Evolutionary conservation across 163 green algal genomes (phyloP).

Genomic region (Trebouxiophyceae sp.): DNA sequence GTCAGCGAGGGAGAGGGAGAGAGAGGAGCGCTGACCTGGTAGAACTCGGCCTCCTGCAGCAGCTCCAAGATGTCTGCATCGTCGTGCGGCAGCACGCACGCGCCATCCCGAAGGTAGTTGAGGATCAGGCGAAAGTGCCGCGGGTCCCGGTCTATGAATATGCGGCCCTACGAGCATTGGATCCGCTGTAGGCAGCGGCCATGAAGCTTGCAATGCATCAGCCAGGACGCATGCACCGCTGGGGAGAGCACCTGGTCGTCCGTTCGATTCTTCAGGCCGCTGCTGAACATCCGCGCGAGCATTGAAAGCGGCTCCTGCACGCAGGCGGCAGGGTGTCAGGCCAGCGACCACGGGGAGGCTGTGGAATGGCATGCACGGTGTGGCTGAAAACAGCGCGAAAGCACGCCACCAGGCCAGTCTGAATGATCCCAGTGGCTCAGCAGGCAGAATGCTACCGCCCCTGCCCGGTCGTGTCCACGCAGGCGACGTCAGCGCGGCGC

Average conservation of each 20-base stretch:
- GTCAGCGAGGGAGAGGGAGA: too few species aligned
- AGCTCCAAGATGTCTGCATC: conserved; percentile 10
- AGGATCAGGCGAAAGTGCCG: conserved; percentile 24
- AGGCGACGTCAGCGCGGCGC: too few species aligned
- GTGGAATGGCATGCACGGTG: too few species aligned
- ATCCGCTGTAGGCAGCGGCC: background rate
- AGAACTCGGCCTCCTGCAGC: conserved; percentile 20
- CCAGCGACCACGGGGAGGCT: too few species aligned
- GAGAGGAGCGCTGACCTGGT: conserved; percentile 9
- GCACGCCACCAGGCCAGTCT: too few species aligned
- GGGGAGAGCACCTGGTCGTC: background rate
- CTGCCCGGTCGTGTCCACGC: too few species aligned
- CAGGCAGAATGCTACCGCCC: too few species aligned
- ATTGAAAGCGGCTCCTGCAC: conserved; percentile 18
- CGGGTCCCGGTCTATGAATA: conserved; percentile 24
- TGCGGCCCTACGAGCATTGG: conserved; percentile 9
- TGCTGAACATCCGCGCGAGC: conserved; percentile 19
- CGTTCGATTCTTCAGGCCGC: background rate
- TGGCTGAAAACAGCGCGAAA: too few species aligned
- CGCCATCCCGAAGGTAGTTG: conserved; percentile 24
- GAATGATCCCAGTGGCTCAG: too few species aligned
- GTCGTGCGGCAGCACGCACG: conserved; percentile 7
- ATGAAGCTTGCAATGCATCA: background rate
- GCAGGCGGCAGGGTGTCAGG: background rate
- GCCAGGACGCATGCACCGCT: background rate